Evolutionary conservation across 805 yeast genomes (phyloP), one percentile per base, ranked within the genome.

Genomic region (Scheffersomyces stipitis): DNA sequence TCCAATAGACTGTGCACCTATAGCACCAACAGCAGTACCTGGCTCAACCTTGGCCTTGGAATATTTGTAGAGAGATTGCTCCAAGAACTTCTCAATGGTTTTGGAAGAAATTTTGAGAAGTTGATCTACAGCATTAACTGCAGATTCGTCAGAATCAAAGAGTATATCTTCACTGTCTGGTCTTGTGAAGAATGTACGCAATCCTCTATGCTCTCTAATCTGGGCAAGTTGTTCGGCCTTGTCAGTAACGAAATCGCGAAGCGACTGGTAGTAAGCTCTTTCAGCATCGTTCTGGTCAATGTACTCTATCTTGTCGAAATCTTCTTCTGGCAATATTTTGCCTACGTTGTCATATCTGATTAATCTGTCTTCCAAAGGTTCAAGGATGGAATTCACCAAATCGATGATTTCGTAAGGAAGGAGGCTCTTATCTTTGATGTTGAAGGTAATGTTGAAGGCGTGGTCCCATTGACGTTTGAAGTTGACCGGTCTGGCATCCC

Each of bases 1-100:
- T 69, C 99, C 99, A 71, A 93, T 93, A 30, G 96, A 87, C 60
- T 93, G 99, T 0, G 99, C 99, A 50, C 98, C 99, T 66, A 93
- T 90, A 17, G 99, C 98, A 48, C 99, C 99, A 37, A 93, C 98
- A 2, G 99, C 99, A 3, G 99, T 93, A 44, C 98, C 99, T 1
- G 99, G 99, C 62, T 93, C 99, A 13, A 93, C 97, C 64, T 82
- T 83, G 5, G 99, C 96, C 48, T 83, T 75, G 37, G 80, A 79
- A 56, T 93, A 93, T 64, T 93, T 93, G 49, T 70, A 68, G 41
- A 91, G 72, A 49, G 97, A 86, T 50, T 85, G 77, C 32, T 76
- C 73, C 54, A 93, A 67, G 63, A 93, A 93, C 46, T 71, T 76
- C 12, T 60, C 62, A 13, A 93, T 76, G 45, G 83, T 71, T 14